A percentile compares a stretch with the other conserved stretches of the same genome.
phyloP scores from a whole-genome alignment of 495 filamentous ascomycete genomes.

The Penicillium cosmopolitanum region DNA sequence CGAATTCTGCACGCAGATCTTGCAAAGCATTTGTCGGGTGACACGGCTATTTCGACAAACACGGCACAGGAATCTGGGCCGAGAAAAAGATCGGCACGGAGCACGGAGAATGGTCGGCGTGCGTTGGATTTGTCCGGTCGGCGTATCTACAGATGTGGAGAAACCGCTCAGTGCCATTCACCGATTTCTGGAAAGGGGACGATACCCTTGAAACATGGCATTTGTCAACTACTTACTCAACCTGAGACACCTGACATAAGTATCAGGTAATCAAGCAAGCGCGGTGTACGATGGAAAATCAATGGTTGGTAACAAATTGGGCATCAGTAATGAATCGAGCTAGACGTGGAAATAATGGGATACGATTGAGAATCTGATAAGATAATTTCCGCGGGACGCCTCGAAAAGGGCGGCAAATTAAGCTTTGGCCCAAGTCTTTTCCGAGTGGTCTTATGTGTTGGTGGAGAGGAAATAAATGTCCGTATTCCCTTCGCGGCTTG shows the following conservation, averaged over 20 bases:
- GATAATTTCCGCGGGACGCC: neutral
- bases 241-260: neutral
- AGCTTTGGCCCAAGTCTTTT: neutral
- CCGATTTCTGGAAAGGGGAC: constrained; percentile 5
- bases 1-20: too few species aligned
- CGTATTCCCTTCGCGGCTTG: neutral
- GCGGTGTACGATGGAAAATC: neutral
- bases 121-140: constrained; percentile 1
- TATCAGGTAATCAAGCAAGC: neutral
- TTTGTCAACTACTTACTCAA: constrained; percentile 1
- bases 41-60: constrained; percentile 1
- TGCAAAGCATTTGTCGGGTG: neutral
- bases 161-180: constrained; percentile 5
- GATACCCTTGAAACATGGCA: neutral
- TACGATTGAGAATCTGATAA: constrained; percentile 8
- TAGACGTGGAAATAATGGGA: neutral
- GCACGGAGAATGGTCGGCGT: constrained; percentile 1
- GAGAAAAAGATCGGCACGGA: neutral
- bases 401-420: neutral
- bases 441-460: constrained; percentile 10
- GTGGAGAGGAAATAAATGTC: constrained; percentile 1
- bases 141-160: constrained; percentile 13
- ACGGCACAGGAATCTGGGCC: neutral
- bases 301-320: neutral
- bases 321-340: neutral